These are phyloP conservation scores for Citrus sp. DNA, from an alignment of 345 rosid genomes.

Conservation along the genomic window DNA sequence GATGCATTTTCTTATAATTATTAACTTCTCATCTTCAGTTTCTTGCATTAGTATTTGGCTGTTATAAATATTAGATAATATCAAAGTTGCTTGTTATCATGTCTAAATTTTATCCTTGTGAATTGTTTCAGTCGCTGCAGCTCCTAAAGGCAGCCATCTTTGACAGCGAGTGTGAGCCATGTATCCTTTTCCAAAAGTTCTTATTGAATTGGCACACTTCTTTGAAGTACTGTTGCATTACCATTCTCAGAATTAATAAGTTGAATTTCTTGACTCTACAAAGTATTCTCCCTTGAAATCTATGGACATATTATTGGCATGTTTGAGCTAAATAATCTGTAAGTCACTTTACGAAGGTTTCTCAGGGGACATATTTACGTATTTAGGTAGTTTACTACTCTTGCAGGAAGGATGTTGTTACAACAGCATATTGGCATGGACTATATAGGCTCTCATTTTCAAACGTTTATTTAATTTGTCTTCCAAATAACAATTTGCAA, in stretches of 20 bases:
- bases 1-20: background rate
- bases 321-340: slow-evolving; percentile 97
- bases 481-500: slow-evolving; percentile 13
- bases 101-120: background rate
- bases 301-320: slow-evolving; percentile 91
- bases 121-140: slow-evolving; percentile 65
- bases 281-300: slow-evolving; percentile 90
- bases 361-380: background rate
- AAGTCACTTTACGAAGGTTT: slow-evolving; percentile 30
- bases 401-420: background rate
- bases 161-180: slow-evolving; percentile 75
- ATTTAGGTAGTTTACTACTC: background rate
- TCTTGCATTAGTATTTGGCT: background rate
- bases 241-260: background rate
- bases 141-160: slow-evolving; percentile 73
- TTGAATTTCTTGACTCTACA: slow-evolving; percentile 49
- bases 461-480: slow-evolving; percentile 7
- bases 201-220: background rate
- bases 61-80: background rate
- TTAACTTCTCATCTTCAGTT: background rate
- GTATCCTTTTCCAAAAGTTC: slow-evolving; percentile 48
- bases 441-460: background rate
- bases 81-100: background rate
- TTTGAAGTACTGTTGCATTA: background rate
- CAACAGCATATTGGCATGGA: background rate